Evolutionary conservation across 371 early-diverging fungal genomes (phyloP), one percentile per base, ranked within the genome.

Genomic region (Saksenaea oblongispora): DNA sequence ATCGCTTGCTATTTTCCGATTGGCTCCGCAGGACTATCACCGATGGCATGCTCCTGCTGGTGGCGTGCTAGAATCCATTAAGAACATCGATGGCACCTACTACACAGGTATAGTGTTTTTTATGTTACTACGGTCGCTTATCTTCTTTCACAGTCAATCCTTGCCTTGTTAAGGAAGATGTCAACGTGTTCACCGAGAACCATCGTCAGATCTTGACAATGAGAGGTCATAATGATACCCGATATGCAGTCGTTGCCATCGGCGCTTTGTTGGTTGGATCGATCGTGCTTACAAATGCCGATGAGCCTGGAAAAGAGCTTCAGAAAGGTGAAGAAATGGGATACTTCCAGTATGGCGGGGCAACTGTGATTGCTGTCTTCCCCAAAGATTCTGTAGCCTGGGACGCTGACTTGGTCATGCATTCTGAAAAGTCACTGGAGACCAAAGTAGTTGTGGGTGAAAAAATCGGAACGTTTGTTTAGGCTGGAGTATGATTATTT

Each of bases 11-110:
- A 87, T 95, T 37, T 94, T 91, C 70, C 84, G 96, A 36, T 74
- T 95, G 22, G 93, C 94, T 0, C 94, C 96, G 0, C 94, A 93
- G 66, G 95, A 95, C 69, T 95, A 95, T 71, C 93, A 93, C 59
- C 85, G 92, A 8, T 89, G 85, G 71, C 93, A 93, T 66, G 66
- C 76, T 18, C 92, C 93, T 24, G 80, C 88, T 1, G 80, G 82
- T 17, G 90, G 91, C 0, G 70, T 65, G 1, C 61, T 90, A 28
- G 62, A 67, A 41, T 62, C 60, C 0, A 65, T 71, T 15, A 44
- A 65, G 13, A 51, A 63, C 0, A 65, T 76, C 47, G 31, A 56
- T 5, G 77, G 74, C n/a, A 71, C 70, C 31, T 76, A 76, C 37
- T 76, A 65, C 37, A 76, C 76, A 56, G 75, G 75, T 72, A 71